These are phyloP conservation scores for Fusarium setosum DNA, from an alignment of 2,329 filamentous ascomycete genomes.

Conservation along the genomic window DNA sequence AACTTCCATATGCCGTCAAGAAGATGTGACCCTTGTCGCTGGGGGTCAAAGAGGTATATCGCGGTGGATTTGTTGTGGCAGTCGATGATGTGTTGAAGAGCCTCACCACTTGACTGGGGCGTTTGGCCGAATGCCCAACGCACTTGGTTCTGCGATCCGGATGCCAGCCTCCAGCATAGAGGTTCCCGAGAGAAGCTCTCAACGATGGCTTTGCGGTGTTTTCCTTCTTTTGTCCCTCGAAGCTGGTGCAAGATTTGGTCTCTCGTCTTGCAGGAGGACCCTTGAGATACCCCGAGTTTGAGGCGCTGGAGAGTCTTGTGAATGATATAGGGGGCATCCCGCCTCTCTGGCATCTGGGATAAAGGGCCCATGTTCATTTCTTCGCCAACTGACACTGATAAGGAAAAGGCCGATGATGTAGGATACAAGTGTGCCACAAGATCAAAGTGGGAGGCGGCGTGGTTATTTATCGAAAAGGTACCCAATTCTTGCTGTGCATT, in stretches of 20 bases:
- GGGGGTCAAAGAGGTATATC: constrained; percentile 1
- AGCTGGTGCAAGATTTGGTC: constrained; percentile 2
- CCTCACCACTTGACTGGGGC: not conserved
- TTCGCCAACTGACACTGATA: too few relatives aligned
- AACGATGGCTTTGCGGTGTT: not conserved
- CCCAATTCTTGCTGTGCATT: too few relatives aligned
- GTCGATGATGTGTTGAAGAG: not conserved
- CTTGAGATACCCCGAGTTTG: not conserved
- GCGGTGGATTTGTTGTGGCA: constrained; percentile 5
- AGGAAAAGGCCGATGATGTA: too few relatives aligned
- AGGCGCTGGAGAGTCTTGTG: not conserved
- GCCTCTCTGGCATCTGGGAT: not conserved
- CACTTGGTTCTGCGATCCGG: not conserved
- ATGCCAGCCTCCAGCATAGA: not conserved
- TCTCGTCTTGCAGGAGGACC: not conserved
- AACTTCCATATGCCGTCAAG: not conserved
- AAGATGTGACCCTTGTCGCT: not conserved
- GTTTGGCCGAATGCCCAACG: not conserved
- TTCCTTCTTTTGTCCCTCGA: not conserved
- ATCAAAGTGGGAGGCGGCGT: too few relatives aligned
- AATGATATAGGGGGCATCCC: not conserved
- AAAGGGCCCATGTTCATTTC: too few relatives aligned
- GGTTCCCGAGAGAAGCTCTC: not conserved
- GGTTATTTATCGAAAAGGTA: too few relatives aligned
- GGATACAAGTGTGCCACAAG: too few relatives aligned